Base-by-base conservation (phyloP, 805 yeast genomes). In the Yamadazyma takamatsuzukensis region DNA sequence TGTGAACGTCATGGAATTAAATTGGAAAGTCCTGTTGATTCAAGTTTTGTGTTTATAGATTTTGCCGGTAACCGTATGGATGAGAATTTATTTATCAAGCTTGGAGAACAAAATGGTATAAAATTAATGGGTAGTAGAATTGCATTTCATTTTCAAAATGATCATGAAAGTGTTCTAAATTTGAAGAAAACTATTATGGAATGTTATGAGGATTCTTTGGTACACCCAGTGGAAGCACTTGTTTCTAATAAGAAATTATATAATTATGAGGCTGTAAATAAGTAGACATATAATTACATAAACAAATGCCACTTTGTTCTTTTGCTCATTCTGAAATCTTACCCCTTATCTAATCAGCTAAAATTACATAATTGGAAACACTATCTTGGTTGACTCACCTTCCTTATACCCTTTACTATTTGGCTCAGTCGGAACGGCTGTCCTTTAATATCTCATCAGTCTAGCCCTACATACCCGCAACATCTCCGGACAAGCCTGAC, bases 31-130 rank as follows among this genome's bases (percentile, higher is more conserved):
- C 70, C 70, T 1, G 67, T 60, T 10, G 56, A 65, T 27, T 61
- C 70, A 6, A 65, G 60, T 47, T 62, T 66, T 36, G 68, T 66
- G 4, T 66, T 66, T 39, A 43, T 66, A 24, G 70, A 66, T 37
- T 36, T 59, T 14, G 40, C 43, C 17, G 54, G 52, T 6, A 56
- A 51, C 37, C 51, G 54, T 25, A 49, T 64, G 52, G 49, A 54
- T 41, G 49, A 48, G 4, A 45, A 45, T 7, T 44, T 44, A 19
- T 50, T 63, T 13, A 37, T 33, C 14, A 37, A 43, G 25, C 44
- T 38, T 30, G 88, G 81, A 40, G 55, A 64, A 30, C 75, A 83
- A 48, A 66, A 80, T 49, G 73, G 76, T 29, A 70, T 89, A 37
- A 79, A 72, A 47, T 60, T 83, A 27, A 72, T 75, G 76, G 90